Conservation (phyloP, 495 filamentous ascomycete species). For the Penicillium soppii region DNA sequence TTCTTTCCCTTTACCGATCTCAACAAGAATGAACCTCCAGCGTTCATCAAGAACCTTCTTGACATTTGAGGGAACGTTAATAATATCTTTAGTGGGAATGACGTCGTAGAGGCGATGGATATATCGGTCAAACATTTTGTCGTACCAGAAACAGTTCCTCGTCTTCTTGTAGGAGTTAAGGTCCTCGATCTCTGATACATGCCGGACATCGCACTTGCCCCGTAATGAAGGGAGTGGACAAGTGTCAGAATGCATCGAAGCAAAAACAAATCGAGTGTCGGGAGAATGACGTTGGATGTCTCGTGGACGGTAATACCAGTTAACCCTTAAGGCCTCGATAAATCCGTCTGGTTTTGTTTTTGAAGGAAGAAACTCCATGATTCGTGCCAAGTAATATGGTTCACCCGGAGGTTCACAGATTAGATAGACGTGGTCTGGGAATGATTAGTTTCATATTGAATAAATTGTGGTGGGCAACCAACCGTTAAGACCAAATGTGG, state of each 20-base stretch:
- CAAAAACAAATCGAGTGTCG: slow-evolving; percentile 86
- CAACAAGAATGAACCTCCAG: slow-evolving; percentile 93
- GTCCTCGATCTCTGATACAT: slow-evolving; percentile 81
- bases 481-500: slow-evolving; percentile 82
- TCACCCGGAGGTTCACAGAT: slow-evolving; percentile 97
- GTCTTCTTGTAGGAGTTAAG: slow-evolving; percentile 79
- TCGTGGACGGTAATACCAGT: slow-evolving; percentile 97
- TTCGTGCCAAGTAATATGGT: slow-evolving; percentile 93
- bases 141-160: slow-evolving; percentile 91
- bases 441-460: slow-evolving; percentile 16
- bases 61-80: slow-evolving; percentile 92
- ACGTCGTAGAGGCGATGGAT: slow-evolving; percentile 97
- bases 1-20: slow-evolving; percentile 88
- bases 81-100: slow-evolving; percentile 85
- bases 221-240: slow-evolving; percentile 89
- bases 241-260: slow-evolving; percentile 97
- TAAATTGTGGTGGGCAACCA: slow-evolving; percentile 38
- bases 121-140: slow-evolving; percentile 96
- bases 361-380: slow-evolving; percentile 94
- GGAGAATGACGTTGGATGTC: slow-evolving; percentile 90
- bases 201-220: slow-evolving; percentile 85
- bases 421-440: slow-evolving; percentile 89
- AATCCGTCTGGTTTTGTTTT: slow-evolving; percentile 69
- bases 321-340: slow-evolving; percentile 86
- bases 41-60: slow-evolving; percentile 93